A percentile compares a stretch with the other conserved stretches of the same genome.
phyloP scores from a whole-genome alignment of 352 stramenopile genomes.

The Globisporangium acanthophoron region DNA sequence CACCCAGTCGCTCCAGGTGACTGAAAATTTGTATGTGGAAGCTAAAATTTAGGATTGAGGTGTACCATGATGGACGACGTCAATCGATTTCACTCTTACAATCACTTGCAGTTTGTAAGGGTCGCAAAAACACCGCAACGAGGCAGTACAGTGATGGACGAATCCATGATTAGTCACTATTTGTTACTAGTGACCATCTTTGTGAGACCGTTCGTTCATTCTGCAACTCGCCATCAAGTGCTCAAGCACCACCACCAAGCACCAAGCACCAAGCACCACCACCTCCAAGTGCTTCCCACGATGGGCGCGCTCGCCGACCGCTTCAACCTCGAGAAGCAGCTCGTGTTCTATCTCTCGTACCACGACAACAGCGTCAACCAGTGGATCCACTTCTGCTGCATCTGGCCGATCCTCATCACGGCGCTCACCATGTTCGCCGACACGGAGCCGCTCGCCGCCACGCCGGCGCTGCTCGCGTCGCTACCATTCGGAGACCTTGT shows the following conservation, averaged over 20 bases:
- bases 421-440: constrained; percentile 56
- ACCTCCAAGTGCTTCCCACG: not conserved
- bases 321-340: constrained; percentile 78
- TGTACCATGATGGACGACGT: too few species aligned
- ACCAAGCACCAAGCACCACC: not conserved
- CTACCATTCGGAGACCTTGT: constrained; percentile 46
- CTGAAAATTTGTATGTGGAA: too few species aligned
- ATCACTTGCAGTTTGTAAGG: too few species aligned
- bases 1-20: too few species aligned
- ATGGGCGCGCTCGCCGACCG: constrained; percentile 31
- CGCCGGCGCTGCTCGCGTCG: constrained; percentile 16
- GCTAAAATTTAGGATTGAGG: too few species aligned
- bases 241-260: not conserved
- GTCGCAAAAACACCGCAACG: too few species aligned
- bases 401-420: constrained; percentile 84
- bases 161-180: too few species aligned
- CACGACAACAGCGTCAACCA: constrained; percentile 80
- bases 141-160: too few species aligned
- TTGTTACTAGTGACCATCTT: too few species aligned
- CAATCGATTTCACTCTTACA: too few species aligned
- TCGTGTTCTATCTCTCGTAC: constrained; percentile 85
- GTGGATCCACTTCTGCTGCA: constrained; percentile 76
- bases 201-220: not conserved
- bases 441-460: constrained; percentile 24
- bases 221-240: not conserved